phyloP scores from a whole-genome alignment of 208 protist genomes.

The Wallacemonas rigidus region DNA sequence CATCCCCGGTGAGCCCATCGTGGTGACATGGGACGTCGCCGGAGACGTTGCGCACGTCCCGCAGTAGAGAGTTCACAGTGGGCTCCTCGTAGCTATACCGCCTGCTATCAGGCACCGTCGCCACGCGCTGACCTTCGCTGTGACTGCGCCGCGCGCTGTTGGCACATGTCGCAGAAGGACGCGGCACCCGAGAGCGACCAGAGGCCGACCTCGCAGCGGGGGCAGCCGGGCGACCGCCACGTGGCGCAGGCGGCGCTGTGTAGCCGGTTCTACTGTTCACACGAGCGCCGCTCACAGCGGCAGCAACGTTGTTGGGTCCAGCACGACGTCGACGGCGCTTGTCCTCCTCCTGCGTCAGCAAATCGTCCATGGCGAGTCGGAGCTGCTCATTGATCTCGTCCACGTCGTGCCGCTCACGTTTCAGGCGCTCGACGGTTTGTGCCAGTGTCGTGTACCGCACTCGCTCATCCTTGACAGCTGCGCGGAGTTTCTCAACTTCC shows the following conservation, averaged over 20 bases:
- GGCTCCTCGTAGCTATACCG: conserved; percentile 71
- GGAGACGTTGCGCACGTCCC: conserved; percentile 63
- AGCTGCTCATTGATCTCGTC: conserved; percentile 71
- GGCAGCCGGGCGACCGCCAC: too few relatives aligned
- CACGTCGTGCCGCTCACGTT: conserved; percentile 58
- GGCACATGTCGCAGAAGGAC: too few relatives aligned
- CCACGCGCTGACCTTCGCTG: background rate
- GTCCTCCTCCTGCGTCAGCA: conserved; percentile 34
- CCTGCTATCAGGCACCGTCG: conserved; percentile 6
- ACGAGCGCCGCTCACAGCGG: background rate
- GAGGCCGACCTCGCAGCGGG: too few relatives aligned
- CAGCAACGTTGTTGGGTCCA: background rate
- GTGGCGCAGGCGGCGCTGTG: conserved; percentile 1
- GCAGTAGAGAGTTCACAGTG: conserved; percentile 83
- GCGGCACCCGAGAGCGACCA: too few relatives aligned
- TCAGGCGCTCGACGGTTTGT: conserved; percentile 57
- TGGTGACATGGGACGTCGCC: conserved; percentile 27
- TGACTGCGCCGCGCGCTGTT: background rate
- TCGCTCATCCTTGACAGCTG: conserved; percentile 63
- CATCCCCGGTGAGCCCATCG: background rate
- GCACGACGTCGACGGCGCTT: background rate
- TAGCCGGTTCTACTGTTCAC: background rate
- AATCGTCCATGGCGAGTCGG: conserved; percentile 65
- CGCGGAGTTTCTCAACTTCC: conserved; percentile 64
- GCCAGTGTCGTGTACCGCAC: conserved; percentile 44